Percentiles rank a stretch among this genome's conserved stretches.
Conservation (phyloP, 441 rosid species). For the Populus trichocarpa region DNA sequence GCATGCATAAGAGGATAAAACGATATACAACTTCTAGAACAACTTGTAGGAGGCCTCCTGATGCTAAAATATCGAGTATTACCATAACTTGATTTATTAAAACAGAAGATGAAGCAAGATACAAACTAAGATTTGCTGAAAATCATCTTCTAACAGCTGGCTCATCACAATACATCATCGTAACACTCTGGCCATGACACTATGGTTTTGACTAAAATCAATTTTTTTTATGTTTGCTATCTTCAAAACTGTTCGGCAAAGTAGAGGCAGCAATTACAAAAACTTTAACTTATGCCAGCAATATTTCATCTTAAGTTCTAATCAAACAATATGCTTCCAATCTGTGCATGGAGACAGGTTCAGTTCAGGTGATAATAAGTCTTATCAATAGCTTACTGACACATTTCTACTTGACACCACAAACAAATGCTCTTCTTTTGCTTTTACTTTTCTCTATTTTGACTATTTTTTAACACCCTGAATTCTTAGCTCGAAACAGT, state of each 20-base stretch:
- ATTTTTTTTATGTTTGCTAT: neutral
- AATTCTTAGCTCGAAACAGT: neutral
- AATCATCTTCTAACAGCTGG: neutral
- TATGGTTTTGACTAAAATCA: neutral
- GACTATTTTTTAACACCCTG: neutral
- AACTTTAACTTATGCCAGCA: neutral
- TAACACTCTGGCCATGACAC: neutral
- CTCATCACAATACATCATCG: neutral
- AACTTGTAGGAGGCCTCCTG: neutral
- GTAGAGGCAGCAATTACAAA: neutral
- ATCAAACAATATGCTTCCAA: neutral
- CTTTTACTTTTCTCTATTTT: neutral
- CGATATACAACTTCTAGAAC: neutral
- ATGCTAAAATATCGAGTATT: neutral
- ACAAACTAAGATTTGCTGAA: too few relatives aligned
- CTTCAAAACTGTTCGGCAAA: neutral
- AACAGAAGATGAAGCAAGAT: neutral
- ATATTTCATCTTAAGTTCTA: neutral
- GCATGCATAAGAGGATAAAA: neutral
- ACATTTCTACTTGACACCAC: neutral
- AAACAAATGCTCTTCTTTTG: neutral
- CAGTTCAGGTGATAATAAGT: neutral
- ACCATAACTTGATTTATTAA: neutral
- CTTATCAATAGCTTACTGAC: neutral
- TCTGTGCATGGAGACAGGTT: neutral